Base-by-base conservation (phyloP, 1,139 yeast genomes). In the Protomyces arabidopsidicola region DNA sequence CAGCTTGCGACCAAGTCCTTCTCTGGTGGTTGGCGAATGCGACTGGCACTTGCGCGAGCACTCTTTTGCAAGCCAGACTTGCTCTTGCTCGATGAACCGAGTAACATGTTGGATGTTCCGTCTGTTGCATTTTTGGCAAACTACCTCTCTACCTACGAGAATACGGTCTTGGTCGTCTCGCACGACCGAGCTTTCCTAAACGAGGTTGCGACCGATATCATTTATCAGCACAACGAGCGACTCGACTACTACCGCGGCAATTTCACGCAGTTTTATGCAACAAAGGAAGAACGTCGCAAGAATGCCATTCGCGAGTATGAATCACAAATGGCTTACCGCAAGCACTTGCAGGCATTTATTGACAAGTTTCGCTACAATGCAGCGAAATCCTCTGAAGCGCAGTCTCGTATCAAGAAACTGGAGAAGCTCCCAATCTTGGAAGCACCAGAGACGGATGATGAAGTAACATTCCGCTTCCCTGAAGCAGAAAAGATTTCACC, bases 11-110 rank as follows among this genome's bases (percentile, higher is more conserved):
- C 98, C 10, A 91, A 90, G 71, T 83, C 93, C 39, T 93, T 93
- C 75, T 90, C 97, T 63, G 98, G 98, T 83, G 98, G 98, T 85
- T 93, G 98, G 98, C 87, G 98, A 83, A 93, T 93, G 98, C 87
- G 98, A 80, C 82, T 93, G 69, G 89, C 98, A n/a, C 82, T 93
- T 68, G 98, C 98, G 2, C 84, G 98, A 78, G 98, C 98, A 0
- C 82, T 93, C 74, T 93, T 93, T 81, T 93, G 97, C 81, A 88
- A 89, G 74, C 98, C 98, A 0, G 98, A 95, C 75, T 81, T 93
- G 69, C 80, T 93, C 70, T 79, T 93, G 72, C 81, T 93, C 69
- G 98, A 93, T 83, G 98, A 93, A 82, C 98, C 98, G 72, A 91
- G 98, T 69, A 93, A 93, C 86, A 93, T 91, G 97, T 88, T 93